These are phyloP conservation scores for Aspergillus texensis DNA, from an alignment of 2,329 filamentous ascomycete species.

Conservation along the genomic window DNA sequence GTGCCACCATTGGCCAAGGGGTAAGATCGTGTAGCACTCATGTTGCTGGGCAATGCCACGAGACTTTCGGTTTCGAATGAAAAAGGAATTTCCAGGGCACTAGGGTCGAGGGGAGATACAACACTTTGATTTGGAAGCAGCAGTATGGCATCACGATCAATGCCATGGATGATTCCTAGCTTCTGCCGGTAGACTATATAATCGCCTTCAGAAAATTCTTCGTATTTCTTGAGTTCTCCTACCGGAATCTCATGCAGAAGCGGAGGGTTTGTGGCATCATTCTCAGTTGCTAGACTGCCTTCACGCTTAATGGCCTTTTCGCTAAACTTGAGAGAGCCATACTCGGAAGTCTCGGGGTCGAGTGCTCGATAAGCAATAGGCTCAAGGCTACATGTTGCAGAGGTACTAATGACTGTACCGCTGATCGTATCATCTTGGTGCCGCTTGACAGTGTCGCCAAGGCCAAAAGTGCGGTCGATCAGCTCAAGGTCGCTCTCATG, in stretches of 20 bases:
- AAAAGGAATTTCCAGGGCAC: constrained; percentile 45
- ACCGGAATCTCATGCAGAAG: constrained; percentile 46
- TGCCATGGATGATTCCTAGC: constrained; percentile 56
- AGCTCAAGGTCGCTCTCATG: constrained; percentile 51
- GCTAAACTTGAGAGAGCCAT: constrained; percentile 24
- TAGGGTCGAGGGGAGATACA: constrained; percentile 54
- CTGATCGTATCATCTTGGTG: constrained; percentile 52
- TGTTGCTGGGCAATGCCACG: constrained; percentile 20
- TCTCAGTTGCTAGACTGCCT: not conserved
- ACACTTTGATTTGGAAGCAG: constrained; percentile 56
- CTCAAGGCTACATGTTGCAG: constrained; percentile 49
- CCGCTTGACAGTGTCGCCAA: constrained; percentile 60
- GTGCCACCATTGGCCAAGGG: constrained; percentile 9
- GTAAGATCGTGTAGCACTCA: constrained; percentile 5
- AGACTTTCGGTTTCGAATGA: constrained; percentile 25
- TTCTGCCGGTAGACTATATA: constrained; percentile 59
- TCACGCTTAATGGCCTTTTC: constrained; percentile 13
- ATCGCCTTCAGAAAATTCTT: constrained; percentile 54
- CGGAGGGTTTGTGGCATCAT: constrained; percentile 7
- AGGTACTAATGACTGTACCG: constrained; percentile 56
- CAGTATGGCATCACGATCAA: constrained; percentile 54
- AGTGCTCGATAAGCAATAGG: constrained; percentile 28
- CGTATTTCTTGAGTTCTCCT: constrained; percentile 49
- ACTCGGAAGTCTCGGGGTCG: constrained; percentile 27
- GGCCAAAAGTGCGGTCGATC: constrained; percentile 56